Evolutionary conservation across 2,329 filamentous ascomycete genomes (phyloP).

Genomic region (Fusarium lyarnte): DNA sequence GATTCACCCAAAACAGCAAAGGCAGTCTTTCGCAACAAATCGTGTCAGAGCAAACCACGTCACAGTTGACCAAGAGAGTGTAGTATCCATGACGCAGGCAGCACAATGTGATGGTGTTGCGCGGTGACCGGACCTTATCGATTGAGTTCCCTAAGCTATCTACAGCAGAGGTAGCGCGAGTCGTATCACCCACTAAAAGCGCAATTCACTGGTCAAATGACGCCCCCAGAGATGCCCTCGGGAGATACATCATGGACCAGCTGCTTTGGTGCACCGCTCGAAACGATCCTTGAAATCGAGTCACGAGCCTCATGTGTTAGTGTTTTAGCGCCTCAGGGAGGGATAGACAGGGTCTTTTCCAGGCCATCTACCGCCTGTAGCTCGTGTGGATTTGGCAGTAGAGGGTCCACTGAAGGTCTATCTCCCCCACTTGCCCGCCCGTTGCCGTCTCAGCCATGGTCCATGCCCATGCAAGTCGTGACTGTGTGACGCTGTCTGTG

Average conservation of each 20-base stretch:
- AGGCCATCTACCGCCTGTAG: slow-evolving; percentile 21
- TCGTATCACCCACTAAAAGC: slow-evolving; percentile 30
- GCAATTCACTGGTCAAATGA: slow-evolving; percentile 40
- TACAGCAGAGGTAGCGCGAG: slow-evolving; percentile 19
- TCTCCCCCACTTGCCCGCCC: slow-evolving; percentile 22
- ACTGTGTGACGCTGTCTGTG: slow-evolving; percentile 37
- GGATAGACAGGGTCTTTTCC: slow-evolving; percentile 20
- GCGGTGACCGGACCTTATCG: slow-evolving; percentile 24
- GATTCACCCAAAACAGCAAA: background rate
- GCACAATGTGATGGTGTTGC: slow-evolving; percentile 23
- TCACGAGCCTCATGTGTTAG: slow-evolving; percentile 37
- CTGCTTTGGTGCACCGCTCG: slow-evolving; percentile 14
- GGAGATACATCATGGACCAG: slow-evolving; percentile 2
- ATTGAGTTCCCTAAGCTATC: slow-evolving; percentile 32
- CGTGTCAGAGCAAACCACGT: background rate
- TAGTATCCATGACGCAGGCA: slow-evolving; percentile 30
- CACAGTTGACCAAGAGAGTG: background rate
- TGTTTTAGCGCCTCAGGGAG: slow-evolving; percentile 25
- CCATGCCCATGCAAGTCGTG: slow-evolving; percentile 33
- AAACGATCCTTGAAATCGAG: slow-evolving; percentile 34
- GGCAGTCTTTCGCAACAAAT: background rate
- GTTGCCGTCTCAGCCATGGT: slow-evolving; percentile 42
- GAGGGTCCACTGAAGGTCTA: slow-evolving; percentile 1
- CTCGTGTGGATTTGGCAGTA: background rate
- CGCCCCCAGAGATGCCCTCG: slow-evolving; percentile 22